Evolutionary conservation across 2,329 filamentous ascomycete genomes (phyloP).

Genomic region (Diaporthe sp.): DNA sequence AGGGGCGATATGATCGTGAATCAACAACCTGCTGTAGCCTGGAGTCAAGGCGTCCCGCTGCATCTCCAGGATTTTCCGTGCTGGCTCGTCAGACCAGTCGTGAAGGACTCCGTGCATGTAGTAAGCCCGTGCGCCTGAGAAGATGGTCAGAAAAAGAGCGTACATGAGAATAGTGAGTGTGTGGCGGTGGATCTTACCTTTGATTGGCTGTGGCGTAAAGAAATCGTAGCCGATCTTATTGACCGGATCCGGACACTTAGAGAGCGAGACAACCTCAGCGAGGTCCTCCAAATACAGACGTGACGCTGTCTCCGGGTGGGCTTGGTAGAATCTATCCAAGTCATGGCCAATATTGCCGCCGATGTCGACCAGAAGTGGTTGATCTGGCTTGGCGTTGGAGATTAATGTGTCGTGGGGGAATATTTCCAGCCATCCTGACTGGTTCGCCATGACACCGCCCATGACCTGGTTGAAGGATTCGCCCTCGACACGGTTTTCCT

Average conservation of each 20-base stretch:
- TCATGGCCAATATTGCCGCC: slow-evolving; percentile 50
- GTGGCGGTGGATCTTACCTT: slow-evolving; percentile 35
- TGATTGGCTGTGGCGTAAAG: slow-evolving; percentile 37
- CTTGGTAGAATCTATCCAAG: slow-evolving; percentile 43
- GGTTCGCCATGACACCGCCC: slow-evolving; percentile 40
- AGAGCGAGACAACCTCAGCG: slow-evolving; percentile 35
- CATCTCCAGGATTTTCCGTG: slow-evolving; percentile 44
- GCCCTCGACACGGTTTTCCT: slow-evolving; percentile 36
- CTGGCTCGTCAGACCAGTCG: slow-evolving; percentile 49
- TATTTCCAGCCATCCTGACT: slow-evolving; percentile 38
- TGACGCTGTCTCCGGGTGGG: slow-evolving; percentile 34
- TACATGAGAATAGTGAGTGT: not conserved
- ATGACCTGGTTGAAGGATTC: slow-evolving; percentile 39
- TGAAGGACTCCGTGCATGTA: slow-evolving; percentile 51
- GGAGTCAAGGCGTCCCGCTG: slow-evolving; percentile 44
- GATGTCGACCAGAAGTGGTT: slow-evolving; percentile 47
- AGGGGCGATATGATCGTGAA: slow-evolving; percentile 48
- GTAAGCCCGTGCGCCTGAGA: slow-evolving; percentile 46
- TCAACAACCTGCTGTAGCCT: slow-evolving; percentile 43
- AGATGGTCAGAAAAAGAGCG: not conserved
- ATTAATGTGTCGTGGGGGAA: slow-evolving; percentile 36
- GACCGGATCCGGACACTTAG: slow-evolving; percentile 35
- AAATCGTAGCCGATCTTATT: slow-evolving; percentile 36
- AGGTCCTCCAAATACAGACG: slow-evolving; percentile 40
- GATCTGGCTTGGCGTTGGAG: slow-evolving; percentile 30